Percentiles rank a stretch among this genome's conserved stretches.
Conservation (phyloP, 2,329 filamentous ascomycete genomes). For the Mycogone perniciosa region DNA sequence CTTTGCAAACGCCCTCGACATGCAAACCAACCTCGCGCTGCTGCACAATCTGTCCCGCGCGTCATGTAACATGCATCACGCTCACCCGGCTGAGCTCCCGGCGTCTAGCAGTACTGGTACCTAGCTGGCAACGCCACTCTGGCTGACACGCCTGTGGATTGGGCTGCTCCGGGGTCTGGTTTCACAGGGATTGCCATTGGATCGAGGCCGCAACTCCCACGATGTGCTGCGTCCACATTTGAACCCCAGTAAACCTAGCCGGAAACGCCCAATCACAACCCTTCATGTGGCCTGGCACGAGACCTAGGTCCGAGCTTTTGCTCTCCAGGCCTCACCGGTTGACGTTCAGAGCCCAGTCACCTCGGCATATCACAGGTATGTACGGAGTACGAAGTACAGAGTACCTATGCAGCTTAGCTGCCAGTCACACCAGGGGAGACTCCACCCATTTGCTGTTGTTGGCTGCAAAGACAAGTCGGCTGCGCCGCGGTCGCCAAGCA, state of each 20-base stretch:
- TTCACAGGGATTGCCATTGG: neutral
- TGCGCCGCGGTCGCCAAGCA: neutral
- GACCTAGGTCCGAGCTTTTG: slow-evolving; percentile 8
- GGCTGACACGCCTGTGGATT: neutral
- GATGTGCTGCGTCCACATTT: neutral
- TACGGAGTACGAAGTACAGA: too few relatives aligned
- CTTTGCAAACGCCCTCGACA: too few relatives aligned
- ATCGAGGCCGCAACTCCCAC: too few relatives aligned
- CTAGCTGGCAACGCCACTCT: slow-evolving; percentile 2
- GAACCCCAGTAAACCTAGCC: neutral
- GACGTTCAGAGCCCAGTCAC: slow-evolving; percentile 10
- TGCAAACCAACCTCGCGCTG: too few relatives aligned
- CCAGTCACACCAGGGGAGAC: too few relatives aligned
- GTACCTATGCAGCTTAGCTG: too few relatives aligned
- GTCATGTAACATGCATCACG: neutral
- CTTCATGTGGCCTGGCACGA: slow-evolving; percentile 1
- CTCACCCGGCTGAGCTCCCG: slow-evolving; percentile 1
- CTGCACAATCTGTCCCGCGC: neutral
- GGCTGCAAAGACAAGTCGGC: neutral
- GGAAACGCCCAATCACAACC: slow-evolving; percentile 6
- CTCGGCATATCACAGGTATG: neutral
- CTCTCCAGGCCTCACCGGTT: slow-evolving; percentile 9
- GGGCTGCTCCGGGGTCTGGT: neutral
- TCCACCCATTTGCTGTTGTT: neutral
- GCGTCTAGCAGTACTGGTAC: neutral